Percentiles rank a stretch among this genome's conserved stretches.
These are phyloP conservation scores for Colletotrichum liriopes DNA, from an alignment of 2,329 filamentous ascomycete species.

Conservation along the genomic window DNA sequence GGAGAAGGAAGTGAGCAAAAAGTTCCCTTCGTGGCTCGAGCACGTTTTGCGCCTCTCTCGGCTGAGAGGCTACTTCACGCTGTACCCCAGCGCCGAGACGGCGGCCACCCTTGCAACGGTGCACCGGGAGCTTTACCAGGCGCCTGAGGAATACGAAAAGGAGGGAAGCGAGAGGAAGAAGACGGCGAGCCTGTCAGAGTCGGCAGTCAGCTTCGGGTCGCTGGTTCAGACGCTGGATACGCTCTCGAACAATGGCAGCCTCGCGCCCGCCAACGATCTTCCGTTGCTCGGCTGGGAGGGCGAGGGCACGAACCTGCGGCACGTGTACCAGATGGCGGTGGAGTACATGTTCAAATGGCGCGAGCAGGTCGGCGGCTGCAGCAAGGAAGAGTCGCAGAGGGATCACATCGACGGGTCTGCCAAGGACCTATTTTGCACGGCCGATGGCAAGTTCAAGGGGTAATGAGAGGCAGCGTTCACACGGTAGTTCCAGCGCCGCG, in stretches of 20 bases:
- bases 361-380: constrained; percentile 77
- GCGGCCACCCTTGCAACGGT: constrained; percentile 76
- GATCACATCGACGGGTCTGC: constrained; percentile 57
- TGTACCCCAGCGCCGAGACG: constrained; percentile 80
- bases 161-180: constrained; percentile 45
- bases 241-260: constrained; percentile 59
- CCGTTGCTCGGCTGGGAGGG: constrained; percentile 79
- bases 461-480: constrained; percentile 48
- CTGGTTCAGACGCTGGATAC: constrained; percentile 64
- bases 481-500: too few species aligned
- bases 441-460: constrained; percentile 45
- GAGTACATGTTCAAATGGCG: constrained; percentile 74
- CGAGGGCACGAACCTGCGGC: constrained; percentile 55
- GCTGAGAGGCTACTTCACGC: constrained; percentile 81
- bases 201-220: constrained; percentile 51
- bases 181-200: constrained; percentile 47
- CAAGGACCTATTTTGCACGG: constrained; percentile 76
- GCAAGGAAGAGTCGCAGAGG: constrained; percentile 49
- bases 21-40: constrained; percentile 83
- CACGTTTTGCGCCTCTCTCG: constrained; percentile 83
- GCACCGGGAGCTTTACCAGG: constrained; percentile 81
- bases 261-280: constrained; percentile 63
- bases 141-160: constrained; percentile 77
- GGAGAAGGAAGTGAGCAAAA: constrained; percentile 75
- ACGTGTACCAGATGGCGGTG: constrained; percentile 60